Conservation (phyloP, 805 yeast genomes). For the Dipodascus albidus region DNA sequence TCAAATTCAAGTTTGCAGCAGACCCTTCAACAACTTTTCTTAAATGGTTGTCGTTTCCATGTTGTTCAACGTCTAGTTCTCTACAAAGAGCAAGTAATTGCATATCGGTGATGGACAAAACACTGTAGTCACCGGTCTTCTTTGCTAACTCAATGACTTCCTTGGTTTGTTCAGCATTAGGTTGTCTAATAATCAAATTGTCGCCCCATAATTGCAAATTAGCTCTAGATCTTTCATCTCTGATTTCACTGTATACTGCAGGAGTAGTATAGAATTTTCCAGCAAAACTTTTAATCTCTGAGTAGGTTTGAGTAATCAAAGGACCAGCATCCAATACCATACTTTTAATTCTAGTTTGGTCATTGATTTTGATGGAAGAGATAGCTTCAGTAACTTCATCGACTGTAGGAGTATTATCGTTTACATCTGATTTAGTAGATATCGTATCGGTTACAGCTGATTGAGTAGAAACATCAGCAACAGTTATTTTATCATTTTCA, state of each 20-base stretch:
- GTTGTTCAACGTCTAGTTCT: constrained; percentile 48
- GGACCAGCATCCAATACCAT: constrained; percentile 94
- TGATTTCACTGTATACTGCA: constrained; percentile 77
- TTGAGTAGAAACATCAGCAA: neutral
- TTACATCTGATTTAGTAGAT: neutral
- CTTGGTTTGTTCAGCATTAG: constrained; percentile 49
- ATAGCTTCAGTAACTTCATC: neutral
- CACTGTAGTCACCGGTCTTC: constrained; percentile 84
- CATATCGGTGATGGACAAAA: constrained; percentile 80
- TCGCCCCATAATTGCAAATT: constrained; percentile 79
- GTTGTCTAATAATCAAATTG: constrained; percentile 58
- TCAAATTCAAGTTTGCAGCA: neutral
- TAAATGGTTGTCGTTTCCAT: neutral
- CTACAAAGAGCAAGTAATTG: constrained; percentile 87
- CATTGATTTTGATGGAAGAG: neutral
- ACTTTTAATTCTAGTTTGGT: constrained; percentile 25
- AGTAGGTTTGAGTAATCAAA: constrained; percentile 71
- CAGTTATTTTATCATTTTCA: neutral
- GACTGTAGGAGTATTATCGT: neutral
- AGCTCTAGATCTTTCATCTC: constrained; percentile 72
- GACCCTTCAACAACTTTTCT: neutral
- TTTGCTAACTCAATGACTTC: constrained; percentile 67
- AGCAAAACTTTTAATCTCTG: constrained; percentile 62
- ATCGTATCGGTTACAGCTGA: neutral
- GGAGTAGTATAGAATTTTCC: constrained; percentile 77